Conservation (phyloP, 2,329 filamentous ascomycete species). For the Nemania sp. region DNA sequence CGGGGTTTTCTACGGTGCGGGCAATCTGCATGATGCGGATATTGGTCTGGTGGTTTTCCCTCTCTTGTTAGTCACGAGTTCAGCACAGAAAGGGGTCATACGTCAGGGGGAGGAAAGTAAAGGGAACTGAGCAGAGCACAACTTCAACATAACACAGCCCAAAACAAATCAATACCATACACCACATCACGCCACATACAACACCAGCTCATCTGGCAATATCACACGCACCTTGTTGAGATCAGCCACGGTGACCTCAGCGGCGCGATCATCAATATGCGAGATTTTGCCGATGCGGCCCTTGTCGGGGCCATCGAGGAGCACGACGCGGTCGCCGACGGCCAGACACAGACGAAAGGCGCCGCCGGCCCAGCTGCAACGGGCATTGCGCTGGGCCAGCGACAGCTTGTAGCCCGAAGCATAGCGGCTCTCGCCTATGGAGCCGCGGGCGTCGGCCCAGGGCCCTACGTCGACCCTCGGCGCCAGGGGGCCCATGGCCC, state of each 20-base stretch:
- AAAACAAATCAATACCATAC: too few species aligned
- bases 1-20: constrained; percentile 37
- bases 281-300: constrained; percentile 80
- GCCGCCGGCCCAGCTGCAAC: constrained; percentile 58
- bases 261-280: constrained; percentile 56
- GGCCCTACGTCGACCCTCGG: constrained; percentile 73
- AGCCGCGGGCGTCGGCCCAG: constrained; percentile 60
- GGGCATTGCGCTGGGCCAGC: constrained; percentile 40
- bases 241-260: constrained; percentile 63
- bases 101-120: not conserved
- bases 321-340: constrained; percentile 76
- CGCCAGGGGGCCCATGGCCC: constrained; percentile 75
- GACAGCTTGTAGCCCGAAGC: constrained; percentile 32
- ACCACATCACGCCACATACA: too few species aligned
- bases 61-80: constrained; percentile 32
- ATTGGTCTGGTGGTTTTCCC: too few species aligned
- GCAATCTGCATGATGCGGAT: constrained; percentile 46
- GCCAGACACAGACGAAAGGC: constrained; percentile 63
- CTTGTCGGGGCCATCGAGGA: constrained; percentile 76
- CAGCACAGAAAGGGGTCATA: constrained; percentile 6
- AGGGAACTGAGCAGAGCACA: not conserved
- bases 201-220: too few species aligned
- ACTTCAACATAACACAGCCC: too few species aligned
- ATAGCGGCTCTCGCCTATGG: constrained; percentile 47
- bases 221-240: constrained; percentile 68